These are phyloP conservation scores for Aspergillus oerlinghausenensis DNA, from an alignment of 2,329 filamentous ascomycete species.

Conservation along the genomic window DNA sequence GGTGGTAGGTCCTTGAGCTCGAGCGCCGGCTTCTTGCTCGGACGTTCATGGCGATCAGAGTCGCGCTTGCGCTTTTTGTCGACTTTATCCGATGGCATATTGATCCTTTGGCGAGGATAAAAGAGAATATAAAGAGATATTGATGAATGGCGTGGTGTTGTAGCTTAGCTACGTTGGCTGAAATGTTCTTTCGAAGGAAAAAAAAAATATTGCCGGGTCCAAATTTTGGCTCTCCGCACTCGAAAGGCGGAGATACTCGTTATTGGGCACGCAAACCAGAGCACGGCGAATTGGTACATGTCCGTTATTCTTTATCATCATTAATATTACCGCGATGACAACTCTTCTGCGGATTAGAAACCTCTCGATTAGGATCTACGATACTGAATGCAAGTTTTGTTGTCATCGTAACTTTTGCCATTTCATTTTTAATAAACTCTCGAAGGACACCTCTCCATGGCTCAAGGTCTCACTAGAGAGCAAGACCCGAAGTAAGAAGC, in stretches of 20 bases:
- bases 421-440: constrained; percentile 29
- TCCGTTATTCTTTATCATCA: neutral
- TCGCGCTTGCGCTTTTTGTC: constrained; percentile 52
- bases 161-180: neutral
- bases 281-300: neutral
- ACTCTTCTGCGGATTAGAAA: neutral
- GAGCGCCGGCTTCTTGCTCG: constrained; percentile 47
- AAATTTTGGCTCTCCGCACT: constrained; percentile 10
- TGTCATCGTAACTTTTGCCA: constrained; percentile 23
- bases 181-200: neutral
- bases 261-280: constrained; percentile 4
- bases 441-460: constrained; percentile 34
- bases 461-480: constrained; percentile 16
- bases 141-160: neutral
- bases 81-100: constrained; percentile 30
- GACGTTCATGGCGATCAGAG: constrained; percentile 39
- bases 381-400: constrained; percentile 2
- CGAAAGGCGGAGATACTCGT: constrained; percentile 17
- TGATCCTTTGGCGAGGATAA: neutral
- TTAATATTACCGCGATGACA: neutral
- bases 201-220: neutral
- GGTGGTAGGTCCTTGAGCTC: constrained; percentile 33
- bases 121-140: neutral
- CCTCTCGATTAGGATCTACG: neutral
- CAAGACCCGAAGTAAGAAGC: constrained; percentile 15